Evolutionary conservation across 495 filamentous ascomycete species (phyloP), one percentile per base, ranked within the genome.

Genomic region (Xylaria cubensis): DNA sequence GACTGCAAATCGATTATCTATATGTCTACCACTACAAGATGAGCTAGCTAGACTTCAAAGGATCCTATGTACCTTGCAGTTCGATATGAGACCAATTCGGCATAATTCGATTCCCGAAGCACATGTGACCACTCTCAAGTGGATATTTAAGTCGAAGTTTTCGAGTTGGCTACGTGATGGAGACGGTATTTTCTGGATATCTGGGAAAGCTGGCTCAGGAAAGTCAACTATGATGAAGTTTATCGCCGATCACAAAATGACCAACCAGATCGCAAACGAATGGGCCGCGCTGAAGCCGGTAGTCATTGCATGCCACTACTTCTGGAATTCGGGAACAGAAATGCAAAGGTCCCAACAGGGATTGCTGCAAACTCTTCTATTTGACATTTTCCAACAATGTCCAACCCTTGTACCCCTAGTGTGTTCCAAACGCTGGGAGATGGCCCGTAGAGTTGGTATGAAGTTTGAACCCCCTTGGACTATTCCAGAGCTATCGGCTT

Each of bases 171-270:
- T 36, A 59, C 26, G 32, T 8, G 13, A 32, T n/a, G 55, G 17
- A 36, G 32, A 36, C 55, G 55, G 32, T 15, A 32, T 59, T 32
- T 59, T 59, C 32, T 59, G 55, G 55, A 36, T 59, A 32, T 19
- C 26, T n/a, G 55, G 55, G 7, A 59, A 59, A 36, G 4, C 55
- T 19, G 55, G 55, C 17, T 59, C 55, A 36, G 55, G 55, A 32
- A 59, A 59, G 32, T 59, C 55, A n/a, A 59, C 55, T 3, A 19
- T 59, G 17, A 59, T 59, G 55, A 59, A 59, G 15, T 59, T 59
- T n/a, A 36, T 59, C 29, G 29, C 55, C 4, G 55, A 36, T 36
- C 29, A 36, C 55, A 6, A 36, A 7, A 32, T n/a, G 1, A 59
- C 6, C 26, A 6, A 10, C 13, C 6, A 32, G 4, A n/a, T 36